These are phyloP conservation scores for Cyclotella baltica DNA, from an alignment of 108 stramenopile species.

Conservation along the genomic window DNA sequence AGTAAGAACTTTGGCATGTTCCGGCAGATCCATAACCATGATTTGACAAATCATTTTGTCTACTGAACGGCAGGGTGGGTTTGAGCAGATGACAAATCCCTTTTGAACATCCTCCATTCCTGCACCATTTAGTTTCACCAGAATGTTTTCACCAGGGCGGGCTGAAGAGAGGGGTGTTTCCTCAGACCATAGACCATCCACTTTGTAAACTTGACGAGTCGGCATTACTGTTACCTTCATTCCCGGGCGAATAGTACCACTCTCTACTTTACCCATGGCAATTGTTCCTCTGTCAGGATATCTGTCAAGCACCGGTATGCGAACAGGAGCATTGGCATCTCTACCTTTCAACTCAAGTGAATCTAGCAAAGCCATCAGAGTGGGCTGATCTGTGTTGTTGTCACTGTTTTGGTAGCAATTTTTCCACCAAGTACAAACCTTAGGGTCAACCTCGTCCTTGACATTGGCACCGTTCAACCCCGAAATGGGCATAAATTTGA, in stretches of 20 bases:
- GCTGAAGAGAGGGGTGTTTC: constrained; percentile 90
- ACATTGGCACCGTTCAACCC: constrained; percentile 97
- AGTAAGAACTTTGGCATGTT: constrained; percentile 95
- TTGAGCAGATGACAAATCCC: constrained; percentile 95
- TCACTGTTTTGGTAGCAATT: constrained; percentile 71
- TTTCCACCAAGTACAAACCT: constrained; percentile 95
- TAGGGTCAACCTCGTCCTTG: constrained; percentile 89
- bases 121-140: constrained; percentile 89
- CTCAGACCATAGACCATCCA: constrained; percentile 95
- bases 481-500: constrained; percentile 98
- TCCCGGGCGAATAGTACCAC: constrained; percentile 91
- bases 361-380: constrained; percentile 90
- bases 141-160: constrained; percentile 98
- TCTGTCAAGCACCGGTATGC: constrained; percentile 96
- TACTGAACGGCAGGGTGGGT: constrained; percentile 86
- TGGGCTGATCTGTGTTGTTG: constrained; percentile 89
- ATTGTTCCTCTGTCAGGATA: constrained; percentile 98
- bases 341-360: constrained; percentile 86
- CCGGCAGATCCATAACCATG: constrained; percentile 93
- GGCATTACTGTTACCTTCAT: constrained; percentile 96
- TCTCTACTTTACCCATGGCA: constrained; percentile 98
- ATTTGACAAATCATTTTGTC: constrained; percentile 88
- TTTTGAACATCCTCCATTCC: constrained; percentile 94
- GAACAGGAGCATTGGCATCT: constrained; percentile 85
- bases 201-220: constrained; percentile 85